These are phyloP conservation scores for Paxillus involutus DNA, from an alignment of 768 basidiomycete genomes.

Conservation along the genomic window DNA sequence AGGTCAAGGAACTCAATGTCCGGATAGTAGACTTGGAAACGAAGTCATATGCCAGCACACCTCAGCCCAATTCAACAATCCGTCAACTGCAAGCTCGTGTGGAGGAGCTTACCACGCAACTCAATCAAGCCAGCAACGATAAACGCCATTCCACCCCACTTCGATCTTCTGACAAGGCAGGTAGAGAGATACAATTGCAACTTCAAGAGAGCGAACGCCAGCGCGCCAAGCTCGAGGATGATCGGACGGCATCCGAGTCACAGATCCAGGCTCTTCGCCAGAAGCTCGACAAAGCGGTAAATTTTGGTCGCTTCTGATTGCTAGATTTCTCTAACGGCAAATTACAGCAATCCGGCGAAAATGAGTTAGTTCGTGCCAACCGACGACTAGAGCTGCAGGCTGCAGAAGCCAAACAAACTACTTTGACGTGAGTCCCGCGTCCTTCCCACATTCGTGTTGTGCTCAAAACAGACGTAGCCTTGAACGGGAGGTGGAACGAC, in stretches of 20 bases:
- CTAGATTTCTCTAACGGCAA: not conserved
- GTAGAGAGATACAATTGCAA: constrained; percentile 54
- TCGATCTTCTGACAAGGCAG: constrained; percentile 45
- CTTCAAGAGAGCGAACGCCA: constrained; percentile 63
- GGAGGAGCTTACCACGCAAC: constrained; percentile 60
- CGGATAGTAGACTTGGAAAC: constrained; percentile 84
- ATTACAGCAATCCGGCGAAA: constrained; percentile 67
- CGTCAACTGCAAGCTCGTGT: constrained; percentile 68
- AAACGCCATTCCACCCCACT: constrained; percentile 33
- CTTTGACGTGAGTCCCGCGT: constrained; percentile 52
- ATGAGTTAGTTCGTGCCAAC: constrained; percentile 65
- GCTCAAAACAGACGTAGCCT: constrained; percentile 37
- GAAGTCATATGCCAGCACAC: constrained; percentile 65
- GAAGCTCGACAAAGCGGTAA: constrained; percentile 61
- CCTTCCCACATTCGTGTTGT: not conserved
- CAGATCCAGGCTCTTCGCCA: constrained; percentile 59
- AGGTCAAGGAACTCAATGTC: constrained; percentile 80
- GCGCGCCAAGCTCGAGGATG: constrained; percentile 62
- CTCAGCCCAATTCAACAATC: constrained; percentile 53
- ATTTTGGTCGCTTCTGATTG: constrained; percentile 20
- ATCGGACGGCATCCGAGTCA: constrained; percentile 55
- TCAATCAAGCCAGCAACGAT: constrained; percentile 44
- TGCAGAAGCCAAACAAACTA: constrained; percentile 68
- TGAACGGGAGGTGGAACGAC: constrained; percentile 67
- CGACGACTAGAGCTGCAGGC: constrained; percentile 78